These are phyloP conservation scores for Cercophora scortea DNA, from an alignment of 495 filamentous ascomycete species.

Conservation along the genomic window DNA sequence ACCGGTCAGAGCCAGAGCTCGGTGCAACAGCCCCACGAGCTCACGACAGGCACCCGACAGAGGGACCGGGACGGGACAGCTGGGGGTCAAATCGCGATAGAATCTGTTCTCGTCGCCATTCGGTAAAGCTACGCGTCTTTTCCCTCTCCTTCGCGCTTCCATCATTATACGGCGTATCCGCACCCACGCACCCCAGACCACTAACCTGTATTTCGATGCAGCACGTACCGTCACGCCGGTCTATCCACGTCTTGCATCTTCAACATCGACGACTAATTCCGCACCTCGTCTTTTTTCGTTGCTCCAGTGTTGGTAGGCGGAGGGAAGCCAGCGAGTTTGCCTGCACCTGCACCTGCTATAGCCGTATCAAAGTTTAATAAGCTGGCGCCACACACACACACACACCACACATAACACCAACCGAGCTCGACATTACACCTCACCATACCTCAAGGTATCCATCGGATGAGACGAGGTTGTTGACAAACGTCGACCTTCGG, in stretches of 20 bases:
- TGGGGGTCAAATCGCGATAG: constrained; percentile 2
- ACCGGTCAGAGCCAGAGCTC: constrained; percentile 10
- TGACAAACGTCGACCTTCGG: too few species aligned
- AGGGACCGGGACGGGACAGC: background rate
- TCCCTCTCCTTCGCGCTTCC: constrained; percentile 7
- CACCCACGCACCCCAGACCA: background rate
- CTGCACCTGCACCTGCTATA: too few species aligned
- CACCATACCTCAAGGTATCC: too few species aligned
- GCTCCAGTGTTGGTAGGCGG: too few species aligned
- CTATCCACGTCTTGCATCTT: background rate
- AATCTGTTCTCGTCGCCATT: constrained; percentile 9
- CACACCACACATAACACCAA: too few species aligned
- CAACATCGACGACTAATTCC: background rate
- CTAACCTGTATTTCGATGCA: background rate
- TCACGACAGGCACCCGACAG: constrained; percentile 1
- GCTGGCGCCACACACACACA: too few species aligned
- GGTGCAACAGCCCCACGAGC: constrained; percentile 8
- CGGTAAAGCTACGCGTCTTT: constrained; percentile 23
- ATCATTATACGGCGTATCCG: background rate
- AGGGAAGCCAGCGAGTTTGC: too few species aligned
- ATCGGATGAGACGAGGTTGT: too few species aligned
- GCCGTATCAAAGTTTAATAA: too few species aligned
- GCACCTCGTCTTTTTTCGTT: too few species aligned
- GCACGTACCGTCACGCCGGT: background rate
- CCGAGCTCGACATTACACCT: too few species aligned